Conservation (phyloP, 106 monocot species). For the Cymbidium sinense region DNA sequence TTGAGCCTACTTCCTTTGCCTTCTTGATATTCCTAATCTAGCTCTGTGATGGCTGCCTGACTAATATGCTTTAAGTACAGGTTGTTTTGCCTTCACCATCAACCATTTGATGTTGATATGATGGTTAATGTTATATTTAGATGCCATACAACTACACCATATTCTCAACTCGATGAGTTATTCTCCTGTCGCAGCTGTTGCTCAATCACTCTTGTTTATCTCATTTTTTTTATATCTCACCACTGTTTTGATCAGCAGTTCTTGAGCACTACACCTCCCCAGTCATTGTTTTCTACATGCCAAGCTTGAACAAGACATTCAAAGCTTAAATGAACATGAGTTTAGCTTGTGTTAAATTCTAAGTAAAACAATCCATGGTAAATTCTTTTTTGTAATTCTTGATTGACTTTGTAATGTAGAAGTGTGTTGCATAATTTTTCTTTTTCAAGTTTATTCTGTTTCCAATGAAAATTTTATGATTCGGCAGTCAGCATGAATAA, state of each 20-base stretch:
- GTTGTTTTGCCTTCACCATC: too few relatives aligned
- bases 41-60: too few relatives aligned
- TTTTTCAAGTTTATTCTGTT: neutral
- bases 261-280: neutral
- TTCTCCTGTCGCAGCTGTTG: neutral
- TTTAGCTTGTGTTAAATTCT: neutral
- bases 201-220: neutral
- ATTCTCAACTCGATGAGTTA: neutral
- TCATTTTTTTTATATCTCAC: neutral
- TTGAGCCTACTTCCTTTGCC: too few relatives aligned
- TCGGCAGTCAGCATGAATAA: neutral
- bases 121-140: neutral
- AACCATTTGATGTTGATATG: neutral
- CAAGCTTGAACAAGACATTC: neutral
- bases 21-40: too few relatives aligned
- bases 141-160: neutral
- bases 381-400: neutral
- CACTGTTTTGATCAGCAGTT: neutral
- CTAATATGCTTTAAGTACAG: too few relatives aligned
- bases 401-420: neutral
- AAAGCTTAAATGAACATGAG: neutral
- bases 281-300: neutral
- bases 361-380: neutral
- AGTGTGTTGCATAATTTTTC: neutral
- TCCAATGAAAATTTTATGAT: neutral